Evolutionary conservation across 2,329 filamentous ascomycete genomes (phyloP), one percentile per base, ranked within the genome.

Genomic region (Tolypocladium pustulatum): DNA sequence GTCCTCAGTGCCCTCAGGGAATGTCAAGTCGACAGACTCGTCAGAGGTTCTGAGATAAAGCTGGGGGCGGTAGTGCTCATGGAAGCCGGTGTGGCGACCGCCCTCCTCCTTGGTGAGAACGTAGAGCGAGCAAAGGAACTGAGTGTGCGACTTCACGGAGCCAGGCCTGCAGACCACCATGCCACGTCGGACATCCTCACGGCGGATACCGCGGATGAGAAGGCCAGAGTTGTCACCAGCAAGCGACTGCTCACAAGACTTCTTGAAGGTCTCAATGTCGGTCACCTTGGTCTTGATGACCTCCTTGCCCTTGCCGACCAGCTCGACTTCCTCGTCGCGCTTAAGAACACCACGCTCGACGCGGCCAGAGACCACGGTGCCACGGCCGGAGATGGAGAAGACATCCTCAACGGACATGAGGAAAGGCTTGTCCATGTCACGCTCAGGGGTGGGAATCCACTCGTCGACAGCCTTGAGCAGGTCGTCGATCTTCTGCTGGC

Each of bases 181-280:
- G 72, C 94, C 94, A 74, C 94, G 91, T 69, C 80, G 83, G 70
- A 99, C 83, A 69, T 99, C 95, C 79, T 99, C 94, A 71, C 94
- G 91, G 78, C 91, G 92, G 72, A 99, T 78, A 82, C 94, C 93
- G 78, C 94, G 91, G 75, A 99, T 88, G 58, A 99, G 85, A 41
- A 99, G 89, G 72, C 94, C 94, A 32, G 94, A 97, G 86, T 97
- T 99, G 78, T 99, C 94, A 75, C 94, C 94, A 62, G 94, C 94
- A 69, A 90, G 86, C 60, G 93, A 96, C 78, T 96, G 91, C 60
- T 97, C 92, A 77, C 94, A 97, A 55, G 91, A 95, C 85, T 99
- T 99, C 85, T 97, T 97, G 84, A 99, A 99, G 65, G 93, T 99
- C 82, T 99, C 94, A 67, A 99, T 97, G 72, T 99, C 95, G 71